Percentiles rank a stretch among this genome's conserved stretches.
Evolutionary conservation across 2,329 filamentous ascomycete genomes (phyloP).

Genomic region (Nemania diffusa): DNA sequence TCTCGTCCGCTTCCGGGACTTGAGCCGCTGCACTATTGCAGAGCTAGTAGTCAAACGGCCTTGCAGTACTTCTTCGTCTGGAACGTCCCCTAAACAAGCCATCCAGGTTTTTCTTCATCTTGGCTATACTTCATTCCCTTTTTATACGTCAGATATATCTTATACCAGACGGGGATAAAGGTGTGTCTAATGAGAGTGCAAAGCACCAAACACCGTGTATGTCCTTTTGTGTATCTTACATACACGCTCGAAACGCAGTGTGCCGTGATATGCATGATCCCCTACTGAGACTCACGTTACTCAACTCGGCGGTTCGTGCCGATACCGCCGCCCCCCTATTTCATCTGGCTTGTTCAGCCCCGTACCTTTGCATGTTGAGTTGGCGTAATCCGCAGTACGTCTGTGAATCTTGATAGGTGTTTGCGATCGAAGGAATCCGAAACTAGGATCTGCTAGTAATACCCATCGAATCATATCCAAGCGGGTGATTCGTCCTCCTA

Average conservation of each 20-base stretch:
- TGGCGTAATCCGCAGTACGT: too few relatives aligned
- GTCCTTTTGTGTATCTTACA: neutral
- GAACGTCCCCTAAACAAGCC: neutral
- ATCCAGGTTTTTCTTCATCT: neutral
- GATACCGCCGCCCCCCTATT: neutral
- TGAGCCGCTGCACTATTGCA: neutral
- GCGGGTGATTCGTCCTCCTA: slow-evolving; percentile 3
- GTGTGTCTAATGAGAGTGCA: neutral
- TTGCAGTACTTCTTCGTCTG: neutral
- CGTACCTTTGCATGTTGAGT: neutral
- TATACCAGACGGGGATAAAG: neutral
- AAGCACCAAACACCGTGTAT: neutral
- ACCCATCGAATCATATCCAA: slow-evolving; percentile 3
- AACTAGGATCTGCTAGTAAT: neutral
- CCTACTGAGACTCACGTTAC: slow-evolving; percentile 1
- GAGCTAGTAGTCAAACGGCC: neutral
- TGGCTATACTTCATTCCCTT: neutral
- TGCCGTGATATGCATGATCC: slow-evolving; percentile 2
- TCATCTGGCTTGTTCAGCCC: neutral
- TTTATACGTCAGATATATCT: neutral
- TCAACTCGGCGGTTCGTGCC: slow-evolving; percentile 12
- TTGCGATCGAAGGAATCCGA: neutral
- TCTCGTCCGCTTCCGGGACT: neutral
- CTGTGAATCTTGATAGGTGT: neutral
- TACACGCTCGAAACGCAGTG: neutral